A percentile compares a stretch with the other conserved stretches of the same genome.
These are phyloP conservation scores for Myriangium duriaei DNA, from an alignment of 2,329 filamentous ascomycete species.

Conservation along the genomic window DNA sequence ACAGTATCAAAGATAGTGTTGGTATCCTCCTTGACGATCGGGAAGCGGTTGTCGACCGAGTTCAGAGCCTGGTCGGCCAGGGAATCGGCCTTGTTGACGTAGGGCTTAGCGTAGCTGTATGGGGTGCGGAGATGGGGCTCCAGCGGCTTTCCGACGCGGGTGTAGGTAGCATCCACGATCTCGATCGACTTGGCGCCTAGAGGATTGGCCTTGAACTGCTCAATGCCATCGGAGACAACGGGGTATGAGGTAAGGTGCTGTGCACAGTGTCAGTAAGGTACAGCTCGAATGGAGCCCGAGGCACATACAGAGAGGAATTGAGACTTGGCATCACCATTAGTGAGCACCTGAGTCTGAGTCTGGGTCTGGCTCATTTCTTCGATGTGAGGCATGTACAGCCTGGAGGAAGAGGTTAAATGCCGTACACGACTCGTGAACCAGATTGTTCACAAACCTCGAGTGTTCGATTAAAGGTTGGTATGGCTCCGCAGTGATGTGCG, in stretches of 20 bases:
- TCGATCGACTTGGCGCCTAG: conserved; percentile 73
- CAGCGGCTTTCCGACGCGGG: conserved; percentile 63
- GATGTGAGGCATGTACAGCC: conserved; percentile 36
- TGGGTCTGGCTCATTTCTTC: conserved; percentile 28
- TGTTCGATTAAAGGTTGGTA: background rate
- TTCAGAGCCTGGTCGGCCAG: conserved; percentile 43
- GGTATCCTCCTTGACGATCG: conserved; percentile 43
- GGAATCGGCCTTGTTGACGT: conserved; percentile 68
- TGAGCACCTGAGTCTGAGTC: conserved; percentile 24
- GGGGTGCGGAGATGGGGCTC: conserved; percentile 67
- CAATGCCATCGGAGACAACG: conserved; percentile 64
- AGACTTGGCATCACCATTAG: conserved; percentile 40
- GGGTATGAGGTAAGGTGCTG: conserved; percentile 82
- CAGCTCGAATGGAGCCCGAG: background rate
- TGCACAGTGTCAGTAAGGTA: conserved; percentile 14
- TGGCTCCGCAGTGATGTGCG: background rate
- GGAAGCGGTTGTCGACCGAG: conserved; percentile 40
- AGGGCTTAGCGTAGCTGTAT: conserved; percentile 72
- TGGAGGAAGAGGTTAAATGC: too few species aligned
- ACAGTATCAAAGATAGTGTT: conserved; percentile 44
- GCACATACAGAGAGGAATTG: conserved; percentile 27
- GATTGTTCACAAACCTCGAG: background rate
- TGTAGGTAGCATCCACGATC: conserved; percentile 61
- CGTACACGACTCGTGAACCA: too few species aligned
- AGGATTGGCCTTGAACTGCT: conserved; percentile 67